These are phyloP conservation scores for Herpetomonas samuelpessoai DNA, from an alignment of 208 protist genomes.

Conservation along the genomic window DNA sequence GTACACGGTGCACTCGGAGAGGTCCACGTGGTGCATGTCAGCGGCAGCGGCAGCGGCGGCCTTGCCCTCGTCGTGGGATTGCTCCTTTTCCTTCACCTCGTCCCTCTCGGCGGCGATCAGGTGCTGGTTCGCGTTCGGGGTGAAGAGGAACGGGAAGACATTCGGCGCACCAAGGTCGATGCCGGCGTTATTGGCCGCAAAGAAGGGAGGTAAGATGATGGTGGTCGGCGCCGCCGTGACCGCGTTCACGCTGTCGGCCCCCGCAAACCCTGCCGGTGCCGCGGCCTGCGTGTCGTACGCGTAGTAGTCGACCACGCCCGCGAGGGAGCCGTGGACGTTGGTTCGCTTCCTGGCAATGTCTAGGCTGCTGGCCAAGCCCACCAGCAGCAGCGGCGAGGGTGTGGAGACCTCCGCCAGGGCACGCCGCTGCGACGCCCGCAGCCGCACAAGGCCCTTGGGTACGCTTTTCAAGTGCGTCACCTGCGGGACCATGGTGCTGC, in stretches of 20 bases:
- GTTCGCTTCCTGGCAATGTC: constrained; percentile 25
- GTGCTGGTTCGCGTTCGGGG: constrained; percentile 2
- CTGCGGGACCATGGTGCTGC: too few species aligned
- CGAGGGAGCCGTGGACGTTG: constrained; percentile 42
- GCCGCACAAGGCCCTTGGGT: too few species aligned
- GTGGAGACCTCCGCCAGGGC: neutral
- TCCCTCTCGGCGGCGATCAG: constrained; percentile 12
- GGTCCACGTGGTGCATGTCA: neutral
- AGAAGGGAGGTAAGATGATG: neutral
- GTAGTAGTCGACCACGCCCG: constrained; percentile 29
- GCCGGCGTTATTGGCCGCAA: neutral
- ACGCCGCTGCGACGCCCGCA: neutral
- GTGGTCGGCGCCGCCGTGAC: neutral
- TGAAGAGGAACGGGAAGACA: neutral
- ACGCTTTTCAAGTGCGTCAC: too few species aligned
- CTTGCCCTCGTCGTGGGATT: neutral
- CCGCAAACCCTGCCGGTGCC: too few species aligned
- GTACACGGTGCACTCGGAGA: constrained; percentile 2
- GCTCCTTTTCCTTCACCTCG: too few species aligned
- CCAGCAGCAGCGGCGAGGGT: constrained; percentile 11
- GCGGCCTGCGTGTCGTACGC: constrained; percentile 22
- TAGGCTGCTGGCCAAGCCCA: constrained; percentile 15
- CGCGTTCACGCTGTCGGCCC: neutral
- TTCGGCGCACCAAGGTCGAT: neutral
- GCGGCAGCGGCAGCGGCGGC: constrained; percentile 1